A percentile compares a stretch with the other conserved stretches of the same genome.
Conservation (phyloP, 306 rosid genomes). For the Rosa chinensis region DNA sequence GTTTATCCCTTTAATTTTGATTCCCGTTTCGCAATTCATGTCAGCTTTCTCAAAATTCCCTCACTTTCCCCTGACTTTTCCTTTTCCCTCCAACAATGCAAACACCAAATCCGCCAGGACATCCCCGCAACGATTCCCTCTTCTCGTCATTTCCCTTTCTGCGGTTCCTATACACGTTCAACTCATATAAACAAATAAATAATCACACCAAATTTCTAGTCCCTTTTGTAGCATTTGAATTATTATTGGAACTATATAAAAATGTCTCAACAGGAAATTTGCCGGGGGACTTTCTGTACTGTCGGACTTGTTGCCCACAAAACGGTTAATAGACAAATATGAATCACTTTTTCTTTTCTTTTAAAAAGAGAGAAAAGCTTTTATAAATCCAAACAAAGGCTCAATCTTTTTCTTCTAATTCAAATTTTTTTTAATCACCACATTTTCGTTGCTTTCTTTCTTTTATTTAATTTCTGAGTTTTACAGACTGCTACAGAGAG, state of each 20-base stretch:
- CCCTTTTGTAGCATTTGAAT: background rate
- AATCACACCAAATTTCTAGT: background rate
- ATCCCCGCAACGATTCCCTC: constrained; percentile 26
- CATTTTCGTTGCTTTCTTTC: constrained; percentile 2
- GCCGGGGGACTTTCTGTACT: constrained; percentile 55
- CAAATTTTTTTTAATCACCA: background rate
- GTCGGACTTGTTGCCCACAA: constrained; percentile 78
- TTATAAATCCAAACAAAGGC: constrained; percentile 26
- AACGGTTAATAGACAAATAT: constrained; percentile 30
- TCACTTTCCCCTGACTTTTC: constrained; percentile 19
- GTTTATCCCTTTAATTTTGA: constrained; percentile 4
- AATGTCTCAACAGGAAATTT: constrained; percentile 18
- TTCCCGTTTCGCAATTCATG: constrained; percentile 19
- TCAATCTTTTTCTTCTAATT: constrained; percentile 23
- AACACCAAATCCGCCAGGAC: constrained; percentile 49
- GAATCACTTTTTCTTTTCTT: background rate
- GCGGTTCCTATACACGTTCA: background rate
- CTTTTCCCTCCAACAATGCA: constrained; percentile 35
- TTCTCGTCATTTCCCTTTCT: constrained; percentile 50
- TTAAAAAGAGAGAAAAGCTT: background rate
- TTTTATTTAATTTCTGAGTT: constrained; percentile 6
- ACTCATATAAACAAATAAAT: background rate
- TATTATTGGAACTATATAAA: background rate
- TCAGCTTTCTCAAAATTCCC: constrained; percentile 42
- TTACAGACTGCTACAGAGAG: background rate